phyloP scores from a whole-genome alignment of 31 red algal genomes.

The Endocladia muricata region DNA sequence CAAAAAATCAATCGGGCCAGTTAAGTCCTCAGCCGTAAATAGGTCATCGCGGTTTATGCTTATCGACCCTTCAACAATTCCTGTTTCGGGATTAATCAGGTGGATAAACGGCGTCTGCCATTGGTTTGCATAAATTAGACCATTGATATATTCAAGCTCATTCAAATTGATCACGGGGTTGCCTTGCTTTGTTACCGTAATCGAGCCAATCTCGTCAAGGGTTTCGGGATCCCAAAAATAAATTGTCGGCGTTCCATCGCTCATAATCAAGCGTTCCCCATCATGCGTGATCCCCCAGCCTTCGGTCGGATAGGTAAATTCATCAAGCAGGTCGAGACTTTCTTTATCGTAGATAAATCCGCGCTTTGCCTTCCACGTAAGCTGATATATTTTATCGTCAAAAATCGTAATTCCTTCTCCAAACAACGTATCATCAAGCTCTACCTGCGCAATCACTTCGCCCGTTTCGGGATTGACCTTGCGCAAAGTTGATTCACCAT shows the following conservation, averaged over 20 bases:
- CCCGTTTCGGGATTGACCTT: constrained; percentile 18
- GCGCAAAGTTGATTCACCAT: constrained; percentile 34
- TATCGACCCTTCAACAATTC: constrained; percentile 48
- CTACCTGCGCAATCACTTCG: not conserved
- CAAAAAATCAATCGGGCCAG: constrained; percentile 38
- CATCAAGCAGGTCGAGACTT: constrained; percentile 9
- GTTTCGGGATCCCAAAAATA: constrained; percentile 10
- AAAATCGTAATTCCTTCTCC: constrained; percentile 53
- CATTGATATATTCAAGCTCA: constrained; percentile 56
- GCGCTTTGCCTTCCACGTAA: constrained; percentile 33
- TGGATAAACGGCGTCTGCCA: constrained; percentile 56
- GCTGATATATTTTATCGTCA: constrained; percentile 21
- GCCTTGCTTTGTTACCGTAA: constrained; percentile 36
- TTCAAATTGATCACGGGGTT: constrained; percentile 51
- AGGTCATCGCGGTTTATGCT: constrained; percentile 42
- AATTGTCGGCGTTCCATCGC: constrained; percentile 53
- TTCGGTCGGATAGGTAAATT: constrained; percentile 38
- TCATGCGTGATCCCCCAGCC: constrained; percentile 59
- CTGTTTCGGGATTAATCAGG: constrained; percentile 49
- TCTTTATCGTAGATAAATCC: constrained; percentile 46
- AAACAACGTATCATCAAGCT: constrained; percentile 29
- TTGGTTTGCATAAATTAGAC: constrained; percentile 67
- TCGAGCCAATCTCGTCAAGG: not conserved
- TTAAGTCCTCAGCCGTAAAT: constrained; percentile 1
- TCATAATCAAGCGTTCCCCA: constrained; percentile 43